phyloP scores from a whole-genome alignment of 768 basidiomycete species.

The Gloeopeniophorella convolvens region DNA sequence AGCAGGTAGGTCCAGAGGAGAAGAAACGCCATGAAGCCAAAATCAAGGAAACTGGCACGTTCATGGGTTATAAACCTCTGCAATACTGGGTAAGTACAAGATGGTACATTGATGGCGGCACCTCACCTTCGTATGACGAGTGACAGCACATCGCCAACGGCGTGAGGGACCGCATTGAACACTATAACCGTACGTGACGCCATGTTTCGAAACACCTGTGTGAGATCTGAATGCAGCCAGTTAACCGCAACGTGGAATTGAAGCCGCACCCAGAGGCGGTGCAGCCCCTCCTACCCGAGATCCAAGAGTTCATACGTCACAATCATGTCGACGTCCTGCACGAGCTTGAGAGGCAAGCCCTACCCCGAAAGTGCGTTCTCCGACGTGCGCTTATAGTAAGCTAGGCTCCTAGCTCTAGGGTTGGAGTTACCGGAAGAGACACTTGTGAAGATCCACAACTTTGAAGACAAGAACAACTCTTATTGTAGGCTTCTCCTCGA shows the following conservation, averaged over 20 bases:
- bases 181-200: conserved; percentile 36
- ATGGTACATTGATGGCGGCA: not conserved
- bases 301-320: conserved; percentile 26
- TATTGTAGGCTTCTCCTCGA: conserved; percentile 22
- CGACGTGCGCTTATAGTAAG: not conserved
- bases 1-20: conserved; percentile 35
- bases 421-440: conserved; percentile 31
- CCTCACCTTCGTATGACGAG: conserved; percentile 21
- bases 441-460: conserved; percentile 28
- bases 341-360: conserved; percentile 23
- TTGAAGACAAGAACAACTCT: conserved; percentile 26
- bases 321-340: conserved; percentile 29
- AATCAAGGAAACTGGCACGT: conserved; percentile 40
- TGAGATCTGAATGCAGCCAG: conserved; percentile 9
- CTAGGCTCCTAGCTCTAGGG: conserved; percentile 30
- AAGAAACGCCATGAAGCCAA: conserved; percentile 34
- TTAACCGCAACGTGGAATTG: conserved; percentile 26
- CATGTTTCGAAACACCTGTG: not conserved
- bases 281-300: conserved; percentile 27
- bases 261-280: conserved; percentile 27
- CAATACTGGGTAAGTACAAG: conserved; percentile 38
- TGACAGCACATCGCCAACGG: conserved; percentile 35
- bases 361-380: not conserved
- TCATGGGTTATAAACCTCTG: conserved; percentile 47
- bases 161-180: conserved; percentile 40